Evolutionary conservation across 441 rosid genomes (phyloP).

Genomic region (Erodium trifolium): DNA sequence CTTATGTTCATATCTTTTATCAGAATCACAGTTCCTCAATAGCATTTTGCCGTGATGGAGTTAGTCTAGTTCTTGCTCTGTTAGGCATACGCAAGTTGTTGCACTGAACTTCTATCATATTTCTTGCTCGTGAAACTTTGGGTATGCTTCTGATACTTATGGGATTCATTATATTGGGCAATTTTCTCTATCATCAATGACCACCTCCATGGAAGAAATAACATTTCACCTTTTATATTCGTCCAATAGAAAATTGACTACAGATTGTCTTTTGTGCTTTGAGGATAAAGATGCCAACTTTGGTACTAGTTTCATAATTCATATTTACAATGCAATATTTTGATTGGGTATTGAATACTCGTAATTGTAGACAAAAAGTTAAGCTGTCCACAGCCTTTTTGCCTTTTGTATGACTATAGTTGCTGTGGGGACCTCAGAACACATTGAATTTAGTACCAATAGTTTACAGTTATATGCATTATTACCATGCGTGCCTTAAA

Average conservation of each 20-base stretch:
- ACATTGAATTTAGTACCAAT: neutral
- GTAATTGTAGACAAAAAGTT: neutral
- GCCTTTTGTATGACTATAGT: neutral
- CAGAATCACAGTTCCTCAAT: too few relatives aligned
- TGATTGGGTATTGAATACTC: neutral
- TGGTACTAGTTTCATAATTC: neutral
- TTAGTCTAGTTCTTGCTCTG: too few relatives aligned
- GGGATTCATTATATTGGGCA: neutral
- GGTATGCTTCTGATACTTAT: neutral
- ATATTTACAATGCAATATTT: neutral
- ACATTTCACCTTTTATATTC: neutral
- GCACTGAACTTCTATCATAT: neutral
- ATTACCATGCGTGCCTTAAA: neutral
- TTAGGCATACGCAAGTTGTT: neutral
- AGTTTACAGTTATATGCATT: slow-evolving; percentile 2
- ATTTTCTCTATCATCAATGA: neutral
- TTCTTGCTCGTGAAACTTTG: neutral
- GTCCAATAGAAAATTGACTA: neutral
- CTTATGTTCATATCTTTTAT: too few relatives aligned
- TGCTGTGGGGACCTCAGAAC: slow-evolving; percentile 3
- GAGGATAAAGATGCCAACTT: neutral
- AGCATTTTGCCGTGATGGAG: too few relatives aligned
- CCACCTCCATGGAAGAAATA: neutral
- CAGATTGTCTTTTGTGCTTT: neutral
- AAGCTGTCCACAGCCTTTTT: neutral